phyloP scores from a whole-genome alignment of 2,329 filamentous ascomycete species.

The Clonostachys sp. region DNA sequence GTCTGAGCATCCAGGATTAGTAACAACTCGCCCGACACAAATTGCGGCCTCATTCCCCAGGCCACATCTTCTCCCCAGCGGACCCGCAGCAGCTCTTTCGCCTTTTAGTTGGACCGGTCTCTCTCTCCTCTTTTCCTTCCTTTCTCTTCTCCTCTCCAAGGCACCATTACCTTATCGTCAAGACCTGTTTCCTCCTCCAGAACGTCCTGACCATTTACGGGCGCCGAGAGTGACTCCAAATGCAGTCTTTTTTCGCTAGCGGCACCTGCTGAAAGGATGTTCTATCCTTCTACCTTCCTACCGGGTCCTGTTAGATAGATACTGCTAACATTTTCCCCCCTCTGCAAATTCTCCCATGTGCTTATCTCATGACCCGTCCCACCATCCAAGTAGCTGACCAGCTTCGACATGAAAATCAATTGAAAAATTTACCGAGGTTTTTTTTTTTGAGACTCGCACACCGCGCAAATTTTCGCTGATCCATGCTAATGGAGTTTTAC shows the following conservation, averaged over 20 bases:
- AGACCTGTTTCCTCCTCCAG: slow-evolving; percentile 62
- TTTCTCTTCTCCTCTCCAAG: slow-evolving; percentile 38
- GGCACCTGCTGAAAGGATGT: slow-evolving; percentile 61
- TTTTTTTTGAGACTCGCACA: too few species aligned
- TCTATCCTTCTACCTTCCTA: slow-evolving; percentile 34
- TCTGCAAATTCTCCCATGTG: too few species aligned
- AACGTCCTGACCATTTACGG: slow-evolving; percentile 85
- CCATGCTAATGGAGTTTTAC: too few species aligned
- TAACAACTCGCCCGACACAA: slow-evolving; percentile 3
- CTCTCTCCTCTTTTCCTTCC: slow-evolving; percentile 20
- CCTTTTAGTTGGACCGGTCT: not conserved
- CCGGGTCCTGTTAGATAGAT: slow-evolving; percentile 97
- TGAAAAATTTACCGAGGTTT: too few species aligned
- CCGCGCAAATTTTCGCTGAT: too few species aligned
- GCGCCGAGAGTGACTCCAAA: slow-evolving; percentile 72
- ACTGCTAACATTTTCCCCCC: slow-evolving; percentile 65
- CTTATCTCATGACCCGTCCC: too few species aligned
- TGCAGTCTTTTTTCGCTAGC: slow-evolving; percentile 97
- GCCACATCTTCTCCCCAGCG: slow-evolving; percentile 3
- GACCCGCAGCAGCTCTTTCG: too few species aligned
- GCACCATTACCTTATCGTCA: slow-evolving; percentile 97
- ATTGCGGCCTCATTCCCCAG: slow-evolving; percentile 17
- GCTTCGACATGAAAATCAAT: too few species aligned
- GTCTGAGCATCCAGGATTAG: not conserved
- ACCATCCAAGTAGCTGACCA: too few species aligned